Percentiles rank a stretch among this genome's conserved stretches.
These are phyloP conservation scores for Thelonectria rubi DNA, from an alignment of 2,329 filamentous ascomycete genomes.

Conservation along the genomic window DNA sequence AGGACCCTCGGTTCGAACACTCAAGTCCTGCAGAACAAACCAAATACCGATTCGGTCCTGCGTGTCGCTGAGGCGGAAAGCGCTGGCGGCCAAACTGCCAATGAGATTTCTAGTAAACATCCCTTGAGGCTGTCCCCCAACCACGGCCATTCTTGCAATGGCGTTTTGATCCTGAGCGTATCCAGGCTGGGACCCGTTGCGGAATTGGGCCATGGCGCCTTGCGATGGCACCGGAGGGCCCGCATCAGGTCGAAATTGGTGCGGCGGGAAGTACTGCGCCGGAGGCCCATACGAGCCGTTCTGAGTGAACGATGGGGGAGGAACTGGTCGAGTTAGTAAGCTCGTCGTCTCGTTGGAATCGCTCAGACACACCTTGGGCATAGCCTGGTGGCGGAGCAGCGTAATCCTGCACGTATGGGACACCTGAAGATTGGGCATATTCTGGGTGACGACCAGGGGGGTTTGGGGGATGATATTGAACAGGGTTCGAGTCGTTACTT, in stretches of 20 bases:
- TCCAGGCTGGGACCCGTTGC: constrained; percentile 39
- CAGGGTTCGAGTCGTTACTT: constrained; percentile 42
- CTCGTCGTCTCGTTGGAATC: neutral
- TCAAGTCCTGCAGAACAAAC: constrained; percentile 96
- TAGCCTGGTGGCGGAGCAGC: constrained; percentile 43
- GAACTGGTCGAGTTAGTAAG: constrained; percentile 27
- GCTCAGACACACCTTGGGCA: constrained; percentile 43
- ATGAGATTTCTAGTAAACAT: constrained; percentile 98
- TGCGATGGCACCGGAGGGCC: constrained; percentile 42
- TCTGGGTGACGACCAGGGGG: constrained; percentile 50
- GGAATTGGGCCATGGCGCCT: constrained; percentile 39
- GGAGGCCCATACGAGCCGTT: constrained; percentile 49
- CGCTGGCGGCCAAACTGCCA: constrained; percentile 88
- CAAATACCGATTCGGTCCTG: constrained; percentile 87
- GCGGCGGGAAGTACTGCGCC: constrained; percentile 50
- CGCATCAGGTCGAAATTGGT: constrained; percentile 45
- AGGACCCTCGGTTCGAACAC: constrained; percentile 88
- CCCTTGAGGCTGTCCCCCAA: constrained; percentile 68
- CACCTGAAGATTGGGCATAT: constrained; percentile 42
- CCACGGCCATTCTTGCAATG: constrained; percentile 48
- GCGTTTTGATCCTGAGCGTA: constrained; percentile 45
- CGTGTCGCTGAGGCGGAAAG: constrained; percentile 82
- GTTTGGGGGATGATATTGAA: constrained; percentile 47
- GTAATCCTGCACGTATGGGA: constrained; percentile 48
- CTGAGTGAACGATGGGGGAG: constrained; percentile 41